These are phyloP conservation scores for Aureobasidium uvarum DNA, from an alignment of 2,329 filamentous ascomycete species.

Conservation along the genomic window DNA sequence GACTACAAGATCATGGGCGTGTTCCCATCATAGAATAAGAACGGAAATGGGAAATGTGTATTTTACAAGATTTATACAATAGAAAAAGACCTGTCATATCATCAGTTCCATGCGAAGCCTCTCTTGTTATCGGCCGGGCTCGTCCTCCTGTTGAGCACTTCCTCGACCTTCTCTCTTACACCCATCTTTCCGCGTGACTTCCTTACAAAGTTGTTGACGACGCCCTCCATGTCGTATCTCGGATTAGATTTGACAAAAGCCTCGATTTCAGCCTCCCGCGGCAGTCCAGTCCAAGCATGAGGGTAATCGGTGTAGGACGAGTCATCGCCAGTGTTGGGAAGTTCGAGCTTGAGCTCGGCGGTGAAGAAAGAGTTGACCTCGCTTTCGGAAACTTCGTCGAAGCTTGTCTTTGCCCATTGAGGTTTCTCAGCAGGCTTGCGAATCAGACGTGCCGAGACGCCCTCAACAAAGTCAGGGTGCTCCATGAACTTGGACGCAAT, in stretches of 20 bases:
- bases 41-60: background rate
- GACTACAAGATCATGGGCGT: background rate
- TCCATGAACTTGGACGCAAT: slow-evolving; percentile 88
- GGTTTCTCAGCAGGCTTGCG: slow-evolving; percentile 65
- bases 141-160: slow-evolving; percentile 55
- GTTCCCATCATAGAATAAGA: background rate
- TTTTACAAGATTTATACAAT: slow-evolving; percentile 11
- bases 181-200: slow-evolving; percentile 48
- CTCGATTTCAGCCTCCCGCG: slow-evolving; percentile 64
- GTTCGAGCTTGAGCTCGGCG: slow-evolving; percentile 52
- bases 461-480: slow-evolving; percentile 86
- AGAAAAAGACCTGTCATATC: background rate
- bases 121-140: slow-evolving; percentile 2
- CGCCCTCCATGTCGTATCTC: slow-evolving; percentile 39
- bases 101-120: slow-evolving; percentile 19
- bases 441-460: slow-evolving; percentile 78
- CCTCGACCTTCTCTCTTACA: slow-evolving; percentile 59
- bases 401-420: slow-evolving; percentile 70
- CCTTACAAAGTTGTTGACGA: slow-evolving; percentile 43
- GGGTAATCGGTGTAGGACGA: slow-evolving; percentile 71
- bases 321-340: slow-evolving; percentile 54
- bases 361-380: slow-evolving; percentile 70
- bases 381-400: slow-evolving; percentile 62
- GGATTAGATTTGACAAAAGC: slow-evolving; percentile 40
- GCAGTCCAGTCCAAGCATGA: slow-evolving; percentile 66